Percentiles rank a stretch among this genome's conserved stretches.
These are phyloP conservation scores for Trichoderma sp. DNA, from an alignment of 2,329 filamentous ascomycete genomes.

Conservation along the genomic window DNA sequence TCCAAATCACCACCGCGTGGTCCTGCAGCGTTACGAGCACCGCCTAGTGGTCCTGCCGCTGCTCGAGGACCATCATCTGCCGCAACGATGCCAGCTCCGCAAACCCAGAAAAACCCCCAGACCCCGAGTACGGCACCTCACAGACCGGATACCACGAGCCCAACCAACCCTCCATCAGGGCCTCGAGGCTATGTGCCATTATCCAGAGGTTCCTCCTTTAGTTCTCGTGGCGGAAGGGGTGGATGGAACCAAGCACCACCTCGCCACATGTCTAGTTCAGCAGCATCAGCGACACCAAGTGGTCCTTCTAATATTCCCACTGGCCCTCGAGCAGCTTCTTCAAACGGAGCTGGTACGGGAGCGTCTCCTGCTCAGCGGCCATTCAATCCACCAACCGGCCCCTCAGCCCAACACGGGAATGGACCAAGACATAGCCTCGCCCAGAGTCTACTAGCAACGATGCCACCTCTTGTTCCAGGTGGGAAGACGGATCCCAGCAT, in stretches of 20 bases:
- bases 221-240: constrained; percentile 44
- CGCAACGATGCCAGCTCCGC: constrained; percentile 39
- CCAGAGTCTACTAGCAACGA: constrained; percentile 52
- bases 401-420: constrained; percentile 43
- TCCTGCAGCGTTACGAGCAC: constrained; percentile 54
- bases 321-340: constrained; percentile 44
- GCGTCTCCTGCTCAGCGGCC: constrained; percentile 46
- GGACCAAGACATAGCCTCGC: constrained; percentile 49
- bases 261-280: constrained; percentile 37
- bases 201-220: constrained; percentile 45
- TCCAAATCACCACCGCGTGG: constrained; percentile 55
- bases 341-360: constrained; percentile 38
- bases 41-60: constrained; percentile 47
- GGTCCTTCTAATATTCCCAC: constrained; percentile 49
- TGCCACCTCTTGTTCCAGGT: constrained; percentile 55
- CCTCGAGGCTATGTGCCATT: constrained; percentile 56
- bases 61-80: constrained; percentile 43
- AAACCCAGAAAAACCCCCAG: constrained; percentile 37
- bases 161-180: constrained; percentile 54
- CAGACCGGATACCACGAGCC: constrained; percentile 46
- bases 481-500: constrained; percentile 55
- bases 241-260: constrained; percentile 43
- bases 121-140: constrained; percentile 37
- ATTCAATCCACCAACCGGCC: constrained; percentile 61
- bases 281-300: constrained; percentile 43